Base-by-base conservation (phyloP, 441 rosid genomes). In the Aquilaria agallochum region DNA sequence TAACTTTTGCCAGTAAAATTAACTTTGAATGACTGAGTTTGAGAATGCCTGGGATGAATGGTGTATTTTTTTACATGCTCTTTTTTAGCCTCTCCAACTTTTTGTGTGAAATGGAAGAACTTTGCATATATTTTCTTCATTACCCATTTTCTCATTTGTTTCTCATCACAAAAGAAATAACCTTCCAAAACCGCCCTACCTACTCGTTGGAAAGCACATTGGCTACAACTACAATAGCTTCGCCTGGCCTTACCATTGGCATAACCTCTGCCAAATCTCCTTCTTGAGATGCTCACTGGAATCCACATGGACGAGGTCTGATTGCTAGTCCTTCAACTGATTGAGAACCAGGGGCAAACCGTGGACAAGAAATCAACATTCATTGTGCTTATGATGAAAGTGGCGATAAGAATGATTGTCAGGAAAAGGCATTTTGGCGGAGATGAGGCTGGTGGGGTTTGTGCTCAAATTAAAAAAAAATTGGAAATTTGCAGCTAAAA, bases 161-260 rank as follows among this genome's bases (percentile, higher is more conserved):
- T 20, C 20, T 83, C 27, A 59, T 80, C 55, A 77, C 61, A 60
- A 79, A 78, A 61, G 89, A 86, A 52, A 31, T 75, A 30, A 46
- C 67, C 5, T 78, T 80, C 9, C 86, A 83, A 31, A 82, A 80
- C 76, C 81, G 87, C 14, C 90, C 84, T 2, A 52, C 1, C 30
- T 75, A 4, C 78, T 78, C 9, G 59, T 51, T 0, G 81, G 77
- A 1, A 75, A 80, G 49, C 62, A 76, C 76, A n/a, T 85, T 2
- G 83, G 75, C 15, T 68, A 60, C 67, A 71, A 85, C 75, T 64
- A 7, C 72, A 71, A 77, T 2, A 68, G 59, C 73, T 60, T 85
- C 2, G 51, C 33, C 2, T 78, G 78, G 81, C 65, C 83, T 0
- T 61, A 78, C 34, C 76, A 63, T 36, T 83, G 85, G 85, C 58